phyloP scores from a whole-genome alignment of 2,329 filamentous ascomycete species.

The Periconia sp. region DNA sequence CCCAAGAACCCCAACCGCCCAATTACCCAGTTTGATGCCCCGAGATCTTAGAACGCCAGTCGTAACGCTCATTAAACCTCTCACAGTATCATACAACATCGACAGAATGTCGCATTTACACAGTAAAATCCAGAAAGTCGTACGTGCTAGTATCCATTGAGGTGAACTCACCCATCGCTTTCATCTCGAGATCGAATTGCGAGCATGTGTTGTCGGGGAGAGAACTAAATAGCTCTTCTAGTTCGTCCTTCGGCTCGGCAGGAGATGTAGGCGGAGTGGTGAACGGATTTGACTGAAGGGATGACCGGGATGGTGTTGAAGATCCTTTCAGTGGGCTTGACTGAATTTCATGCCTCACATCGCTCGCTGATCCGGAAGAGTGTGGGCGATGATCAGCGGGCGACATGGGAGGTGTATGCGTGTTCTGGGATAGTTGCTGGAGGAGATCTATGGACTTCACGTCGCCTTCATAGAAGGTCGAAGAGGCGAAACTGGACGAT shows the following conservation, averaged over 20 bases:
- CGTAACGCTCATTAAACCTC: conserved; percentile 33
- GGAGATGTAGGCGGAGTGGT: conserved; percentile 47
- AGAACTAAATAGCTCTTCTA: conserved; percentile 42
- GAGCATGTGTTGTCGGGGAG: conserved; percentile 40
- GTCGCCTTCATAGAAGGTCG: conserved; percentile 35
- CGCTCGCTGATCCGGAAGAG: conserved; percentile 31
- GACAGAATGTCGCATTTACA: conserved; percentile 22
- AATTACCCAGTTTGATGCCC: conserved; percentile 1
- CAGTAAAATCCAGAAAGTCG: conserved; percentile 43
- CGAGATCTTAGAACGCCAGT: conserved; percentile 25
- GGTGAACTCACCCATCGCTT: conserved; percentile 44
- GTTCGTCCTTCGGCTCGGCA: conserved; percentile 35
- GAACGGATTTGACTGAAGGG: conserved; percentile 44
- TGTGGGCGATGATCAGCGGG: conserved; percentile 36
- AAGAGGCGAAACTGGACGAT: conserved; percentile 36
- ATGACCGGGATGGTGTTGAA: conserved; percentile 40
- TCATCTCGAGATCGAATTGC: conserved; percentile 48
- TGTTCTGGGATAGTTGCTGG: conserved; percentile 42
- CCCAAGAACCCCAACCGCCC: background rate
- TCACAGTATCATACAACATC: conserved; percentile 37
- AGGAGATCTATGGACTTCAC: conserved; percentile 41
- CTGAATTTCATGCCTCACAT: conserved; percentile 21
- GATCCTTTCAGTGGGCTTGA: conserved; percentile 35
- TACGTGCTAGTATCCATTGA: conserved; percentile 36
- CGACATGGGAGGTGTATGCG: conserved; percentile 46